These are phyloP conservation scores for Isatis tinctoria DNA, from an alignment of 345 rosid species.

Conservation along the genomic window DNA sequence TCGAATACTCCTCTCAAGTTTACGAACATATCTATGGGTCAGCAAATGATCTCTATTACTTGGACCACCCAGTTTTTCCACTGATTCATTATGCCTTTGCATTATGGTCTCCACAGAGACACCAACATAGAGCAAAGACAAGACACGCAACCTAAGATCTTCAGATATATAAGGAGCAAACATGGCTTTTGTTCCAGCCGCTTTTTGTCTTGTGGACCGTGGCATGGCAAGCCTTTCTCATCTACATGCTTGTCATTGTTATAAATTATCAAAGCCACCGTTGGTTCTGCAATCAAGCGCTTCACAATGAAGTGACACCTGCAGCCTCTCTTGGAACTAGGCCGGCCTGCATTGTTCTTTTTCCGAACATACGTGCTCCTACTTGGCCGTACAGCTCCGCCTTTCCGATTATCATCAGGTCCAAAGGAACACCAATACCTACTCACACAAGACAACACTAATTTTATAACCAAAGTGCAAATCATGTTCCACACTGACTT, in stretches of 20 bases:
- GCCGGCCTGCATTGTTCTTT: slow-evolving; percentile 92
- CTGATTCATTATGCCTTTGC: slow-evolving; percentile 92
- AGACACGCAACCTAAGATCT: slow-evolving; percentile 87
- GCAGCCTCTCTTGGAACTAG: slow-evolving; percentile 93
- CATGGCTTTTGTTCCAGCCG: slow-evolving; percentile 94
- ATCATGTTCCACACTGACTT: background rate
- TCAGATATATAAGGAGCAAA: slow-evolving; percentile 97
- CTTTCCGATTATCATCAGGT: slow-evolving; percentile 90
- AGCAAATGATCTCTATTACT: slow-evolving; percentile 81
- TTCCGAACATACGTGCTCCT: slow-evolving; percentile 71
- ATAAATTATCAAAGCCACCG: slow-evolving; percentile 80
- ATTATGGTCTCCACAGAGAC: slow-evolving; percentile 95
- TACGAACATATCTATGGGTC: slow-evolving; percentile 86
- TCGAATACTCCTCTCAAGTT: slow-evolving; percentile 89
- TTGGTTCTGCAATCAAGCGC: slow-evolving; percentile 85
- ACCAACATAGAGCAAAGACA: slow-evolving; percentile 82
- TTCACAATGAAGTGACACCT: slow-evolving; percentile 96
- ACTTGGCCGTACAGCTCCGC: slow-evolving; percentile 84
- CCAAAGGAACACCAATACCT: slow-evolving; percentile 99
- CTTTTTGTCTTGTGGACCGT: slow-evolving; percentile 93
- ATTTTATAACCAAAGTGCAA: background rate
- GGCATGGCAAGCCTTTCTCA: slow-evolving; percentile 87
- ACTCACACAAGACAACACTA: slow-evolving; percentile 15
- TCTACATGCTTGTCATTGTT: slow-evolving; percentile 89
- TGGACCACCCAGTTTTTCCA: slow-evolving; percentile 92